Evolutionary conservation across 345 rosid species (phyloP).

Genomic region (Psidium friedrichsthalianum): DNA sequence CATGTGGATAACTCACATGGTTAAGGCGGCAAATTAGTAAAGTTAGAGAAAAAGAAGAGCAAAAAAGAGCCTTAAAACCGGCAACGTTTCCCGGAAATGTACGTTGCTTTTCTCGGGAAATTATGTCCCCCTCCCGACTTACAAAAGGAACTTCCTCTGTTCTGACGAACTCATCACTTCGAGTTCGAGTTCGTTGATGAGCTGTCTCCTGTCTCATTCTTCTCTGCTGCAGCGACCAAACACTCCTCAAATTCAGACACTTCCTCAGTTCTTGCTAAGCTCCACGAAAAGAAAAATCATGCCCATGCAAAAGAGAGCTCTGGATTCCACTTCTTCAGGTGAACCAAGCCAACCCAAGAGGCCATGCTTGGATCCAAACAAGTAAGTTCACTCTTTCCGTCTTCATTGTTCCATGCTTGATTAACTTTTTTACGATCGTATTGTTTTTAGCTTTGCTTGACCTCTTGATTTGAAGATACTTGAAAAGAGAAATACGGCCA

Average conservation of each 20-base stretch:
- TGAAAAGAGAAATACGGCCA: neutral
- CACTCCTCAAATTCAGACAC: neutral
- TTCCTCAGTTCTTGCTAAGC: neutral
- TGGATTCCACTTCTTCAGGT: neutral
- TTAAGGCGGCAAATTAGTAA: too few relatives aligned
- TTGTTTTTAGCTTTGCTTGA: neutral
- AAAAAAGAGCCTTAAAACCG: too few relatives aligned
- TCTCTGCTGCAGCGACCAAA: neutral
- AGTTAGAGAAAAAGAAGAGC: too few relatives aligned
- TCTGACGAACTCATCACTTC: neutral
- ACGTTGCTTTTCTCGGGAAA: neutral
- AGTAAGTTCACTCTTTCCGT: neutral
- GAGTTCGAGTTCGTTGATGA: neutral
- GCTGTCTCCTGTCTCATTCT: neutral
- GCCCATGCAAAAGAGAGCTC: neutral
- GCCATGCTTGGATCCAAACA: neutral
- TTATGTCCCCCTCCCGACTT: neutral
- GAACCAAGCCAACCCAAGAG: neutral
- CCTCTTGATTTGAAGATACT: neutral
- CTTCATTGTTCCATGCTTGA: neutral
- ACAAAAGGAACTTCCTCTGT: neutral
- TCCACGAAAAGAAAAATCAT: neutral
- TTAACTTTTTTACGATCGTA: neutral
- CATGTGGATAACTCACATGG: too few relatives aligned
- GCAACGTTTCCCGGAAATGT: neutral